phyloP scores from a whole-genome alignment of 192 early-diverging fungal genomes.

The Coemansia sp. region DNA sequence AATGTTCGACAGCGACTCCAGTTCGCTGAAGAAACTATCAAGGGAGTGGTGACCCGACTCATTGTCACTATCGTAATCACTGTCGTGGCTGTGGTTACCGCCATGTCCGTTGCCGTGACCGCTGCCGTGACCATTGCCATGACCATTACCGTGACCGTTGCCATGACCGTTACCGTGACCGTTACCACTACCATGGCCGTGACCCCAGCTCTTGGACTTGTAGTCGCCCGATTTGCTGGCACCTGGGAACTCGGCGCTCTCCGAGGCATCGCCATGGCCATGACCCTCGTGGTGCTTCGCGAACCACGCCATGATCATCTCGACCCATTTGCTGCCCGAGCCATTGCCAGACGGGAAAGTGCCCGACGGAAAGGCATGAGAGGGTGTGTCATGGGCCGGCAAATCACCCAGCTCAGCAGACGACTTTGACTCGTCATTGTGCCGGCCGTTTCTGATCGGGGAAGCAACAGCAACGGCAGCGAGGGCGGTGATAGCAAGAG shows the following conservation, averaged over 20 bases:
- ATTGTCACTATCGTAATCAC: not conserved
- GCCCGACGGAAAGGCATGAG: not conserved
- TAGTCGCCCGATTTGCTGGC: not conserved
- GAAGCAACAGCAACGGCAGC: slow-evolving; percentile 10
- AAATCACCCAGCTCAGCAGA: not conserved
- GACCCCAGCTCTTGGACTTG: not conserved
- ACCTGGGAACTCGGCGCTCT: not conserved
- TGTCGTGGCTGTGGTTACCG: not conserved
- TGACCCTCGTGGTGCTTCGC: too few relatives aligned
- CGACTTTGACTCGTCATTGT: not conserved
- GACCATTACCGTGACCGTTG: not conserved
- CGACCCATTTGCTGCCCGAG: too few relatives aligned
- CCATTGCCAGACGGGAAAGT: not conserved
- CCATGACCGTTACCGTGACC: not conserved
- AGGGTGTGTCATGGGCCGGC: not conserved
- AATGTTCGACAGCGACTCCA: slow-evolving; percentile 4
- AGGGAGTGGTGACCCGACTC: not conserved
- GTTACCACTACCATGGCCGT: not conserved
- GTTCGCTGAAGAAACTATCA: not conserved
- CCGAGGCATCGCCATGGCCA: not conserved
- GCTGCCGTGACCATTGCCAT: not conserved
- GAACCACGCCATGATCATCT: too few relatives aligned
- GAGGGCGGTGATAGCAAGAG: slow-evolving; percentile 8
- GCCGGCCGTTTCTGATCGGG: not conserved
- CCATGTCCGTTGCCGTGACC: not conserved